Evolutionary conservation across 352 stramenopile genomes (phyloP).

Genomic region (Phytophthora kernoviae): DNA sequence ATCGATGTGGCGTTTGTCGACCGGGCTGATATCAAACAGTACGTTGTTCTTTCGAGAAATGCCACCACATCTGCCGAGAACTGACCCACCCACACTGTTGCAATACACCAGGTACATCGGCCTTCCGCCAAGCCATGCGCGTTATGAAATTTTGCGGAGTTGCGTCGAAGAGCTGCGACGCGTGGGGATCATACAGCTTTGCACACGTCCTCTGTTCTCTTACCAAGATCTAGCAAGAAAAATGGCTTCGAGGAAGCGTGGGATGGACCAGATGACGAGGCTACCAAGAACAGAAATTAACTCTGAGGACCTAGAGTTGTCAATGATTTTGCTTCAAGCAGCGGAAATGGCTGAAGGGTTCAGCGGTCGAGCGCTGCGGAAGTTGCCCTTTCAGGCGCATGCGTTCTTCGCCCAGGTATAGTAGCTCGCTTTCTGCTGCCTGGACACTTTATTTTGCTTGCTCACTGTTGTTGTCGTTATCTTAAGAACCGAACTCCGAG

Average conservation of each 20-base stretch:
- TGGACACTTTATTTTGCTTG: background rate
- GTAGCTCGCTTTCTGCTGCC: slow-evolving; percentile 4
- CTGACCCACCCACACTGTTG: slow-evolving; percentile 1
- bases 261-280: slow-evolving; percentile 45
- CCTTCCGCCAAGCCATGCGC: slow-evolving; percentile 56
- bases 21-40: slow-evolving; percentile 93
- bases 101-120: slow-evolving; percentile 58
- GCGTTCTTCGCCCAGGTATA: slow-evolving; percentile 70
- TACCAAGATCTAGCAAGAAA: slow-evolving; percentile 33
- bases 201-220: slow-evolving; percentile 18
- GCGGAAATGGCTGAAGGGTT: slow-evolving; percentile 64
- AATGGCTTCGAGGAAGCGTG: slow-evolving; percentile 40
- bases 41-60: slow-evolving; percentile 24
- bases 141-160: slow-evolving; percentile 84
- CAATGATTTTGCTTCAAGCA: slow-evolving; percentile 39
- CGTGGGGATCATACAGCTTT: slow-evolving; percentile 61
- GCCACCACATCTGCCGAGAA: background rate
- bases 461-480: slow-evolving; percentile 9
- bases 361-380: slow-evolving; percentile 78
- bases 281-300: slow-evolving; percentile 2
- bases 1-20: slow-evolving; percentile 94
- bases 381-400: slow-evolving; percentile 86
- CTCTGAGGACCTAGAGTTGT: slow-evolving; percentile 32
- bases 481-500: slow-evolving; percentile 24
- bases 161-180: slow-evolving; percentile 85